Evolutionary conservation across 108 stramenopile species (phyloP).

Genomic region (Nitzschia inconspicua): DNA sequence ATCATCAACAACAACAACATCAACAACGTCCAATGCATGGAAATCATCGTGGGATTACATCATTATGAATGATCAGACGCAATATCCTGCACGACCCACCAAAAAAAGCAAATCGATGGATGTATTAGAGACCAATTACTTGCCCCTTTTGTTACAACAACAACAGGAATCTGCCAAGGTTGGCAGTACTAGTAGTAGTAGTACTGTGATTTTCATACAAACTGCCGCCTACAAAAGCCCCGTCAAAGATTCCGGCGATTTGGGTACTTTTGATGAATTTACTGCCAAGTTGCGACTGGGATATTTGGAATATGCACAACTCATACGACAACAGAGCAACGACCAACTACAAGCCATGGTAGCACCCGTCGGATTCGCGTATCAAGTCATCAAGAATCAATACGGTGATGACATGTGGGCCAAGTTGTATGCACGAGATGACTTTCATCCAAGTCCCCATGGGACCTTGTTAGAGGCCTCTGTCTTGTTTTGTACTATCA

Average conservation of each 20-base stretch:
- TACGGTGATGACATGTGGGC: slow-evolving; percentile 33
- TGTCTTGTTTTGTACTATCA: slow-evolving; percentile 54
- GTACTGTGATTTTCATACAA: slow-evolving; percentile 43
- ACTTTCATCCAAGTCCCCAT: slow-evolving; percentile 72
- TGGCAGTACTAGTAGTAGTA: neutral
- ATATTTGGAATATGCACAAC: slow-evolving; percentile 15
- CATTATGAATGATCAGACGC: slow-evolving; percentile 77
- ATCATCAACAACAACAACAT: neutral
- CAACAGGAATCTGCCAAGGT: neutral
- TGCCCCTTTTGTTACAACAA: slow-evolving; percentile 34
- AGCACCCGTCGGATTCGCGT: slow-evolving; percentile 70
- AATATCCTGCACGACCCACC: slow-evolving; percentile 48
- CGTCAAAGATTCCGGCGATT: slow-evolving; percentile 43
- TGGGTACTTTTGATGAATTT: slow-evolving; percentile 59
- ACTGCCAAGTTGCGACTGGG: slow-evolving; percentile 40
- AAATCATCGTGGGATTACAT: slow-evolving; percentile 51
- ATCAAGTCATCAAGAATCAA: slow-evolving; percentile 11
- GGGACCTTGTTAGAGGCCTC: slow-evolving; percentile 71
- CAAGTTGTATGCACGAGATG: slow-evolving; percentile 53
- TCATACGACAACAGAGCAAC: slow-evolving; percentile 20
- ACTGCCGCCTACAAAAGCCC: slow-evolving; percentile 57
- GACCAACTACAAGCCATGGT: slow-evolving; percentile 18
- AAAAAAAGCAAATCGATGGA: slow-evolving; percentile 31
- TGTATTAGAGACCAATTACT: slow-evolving; percentile 37
- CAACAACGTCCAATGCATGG: neutral